Evolutionary conservation across 2,329 filamentous ascomycete species (phyloP).

Genomic region (Myriosclerotinia duriaeana): DNA sequence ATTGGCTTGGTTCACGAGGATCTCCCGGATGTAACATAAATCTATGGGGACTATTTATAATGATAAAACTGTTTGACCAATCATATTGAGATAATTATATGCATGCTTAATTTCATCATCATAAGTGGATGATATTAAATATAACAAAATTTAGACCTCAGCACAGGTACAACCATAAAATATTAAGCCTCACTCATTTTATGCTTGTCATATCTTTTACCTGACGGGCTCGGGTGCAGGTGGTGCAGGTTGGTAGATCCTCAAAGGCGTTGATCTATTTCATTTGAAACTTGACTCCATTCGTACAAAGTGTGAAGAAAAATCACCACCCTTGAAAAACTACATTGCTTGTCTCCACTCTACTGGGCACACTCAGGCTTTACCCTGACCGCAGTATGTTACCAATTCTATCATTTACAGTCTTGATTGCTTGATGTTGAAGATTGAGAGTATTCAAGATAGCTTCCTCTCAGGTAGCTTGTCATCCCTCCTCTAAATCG

Average conservation of each 20-base stretch:
- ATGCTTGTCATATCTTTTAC: neutral
- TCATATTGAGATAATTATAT: neutral
- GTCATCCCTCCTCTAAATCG: constrained; percentile 33
- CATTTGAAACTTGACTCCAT: neutral
- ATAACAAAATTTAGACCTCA: no score
- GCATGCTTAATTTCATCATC: constrained; percentile 4
- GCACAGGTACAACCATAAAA: no score
- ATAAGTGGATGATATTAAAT: constrained; percentile 10
- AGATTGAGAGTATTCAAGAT: constrained; percentile 30
- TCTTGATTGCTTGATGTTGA: constrained; percentile 9
- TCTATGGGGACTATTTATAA: neutral
- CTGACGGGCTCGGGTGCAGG: no score
- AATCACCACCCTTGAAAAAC: neutral
- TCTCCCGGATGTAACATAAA: constrained; percentile 7
- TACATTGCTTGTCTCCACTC: neutral
- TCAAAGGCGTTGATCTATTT: neutral
- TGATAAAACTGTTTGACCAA: neutral
- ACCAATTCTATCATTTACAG: constrained; percentile 4
- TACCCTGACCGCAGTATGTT: constrained; percentile 17
- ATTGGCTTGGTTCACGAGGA: neutral
- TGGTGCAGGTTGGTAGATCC: no score
- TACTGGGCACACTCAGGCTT: neutral
- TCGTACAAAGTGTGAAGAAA: no score
- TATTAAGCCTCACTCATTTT: neutral
- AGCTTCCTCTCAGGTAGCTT: constrained; percentile 27